phyloP scores from a whole-genome alignment of 768 basidiomycete genomes.

The Lentinula aciculospora region DNA sequence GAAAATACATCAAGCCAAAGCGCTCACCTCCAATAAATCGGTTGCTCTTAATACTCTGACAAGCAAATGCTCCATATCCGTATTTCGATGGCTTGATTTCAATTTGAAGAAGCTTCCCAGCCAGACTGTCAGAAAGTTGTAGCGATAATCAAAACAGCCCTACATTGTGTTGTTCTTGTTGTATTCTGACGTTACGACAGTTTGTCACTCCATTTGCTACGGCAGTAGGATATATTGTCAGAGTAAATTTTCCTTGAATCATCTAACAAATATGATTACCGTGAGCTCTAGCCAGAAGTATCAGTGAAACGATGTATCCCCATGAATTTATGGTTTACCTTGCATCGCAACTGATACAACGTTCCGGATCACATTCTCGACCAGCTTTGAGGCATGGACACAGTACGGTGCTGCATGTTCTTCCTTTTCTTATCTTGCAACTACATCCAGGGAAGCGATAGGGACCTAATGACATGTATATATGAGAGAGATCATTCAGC shows the following conservation, averaged over 20 bases:
- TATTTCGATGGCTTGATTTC: slow-evolving; percentile 25
- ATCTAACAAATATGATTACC: no score
- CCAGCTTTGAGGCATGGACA: slow-evolving; percentile 31
- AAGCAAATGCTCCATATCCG: slow-evolving; percentile 45
- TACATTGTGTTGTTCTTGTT: not conserved
- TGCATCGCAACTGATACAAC: slow-evolving; percentile 40
- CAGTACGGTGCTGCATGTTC: slow-evolving; percentile 12
- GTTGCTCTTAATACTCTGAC: not conserved
- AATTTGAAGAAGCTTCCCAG: slow-evolving; percentile 8
- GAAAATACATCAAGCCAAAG: not conserved
- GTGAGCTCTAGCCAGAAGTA: not conserved
- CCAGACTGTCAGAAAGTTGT: slow-evolving; percentile 2
- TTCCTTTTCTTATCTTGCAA: slow-evolving; percentile 20
- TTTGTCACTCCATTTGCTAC: no score
- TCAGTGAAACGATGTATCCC: not conserved
- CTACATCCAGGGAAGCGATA: slow-evolving; percentile 36
- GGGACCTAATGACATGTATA: not conserved
- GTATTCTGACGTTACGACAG: not conserved
- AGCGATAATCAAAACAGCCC: not conserved
- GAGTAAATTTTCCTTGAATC: no score
- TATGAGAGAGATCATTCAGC: not conserved
- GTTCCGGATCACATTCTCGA: slow-evolving; percentile 50
- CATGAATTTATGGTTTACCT: slow-evolving; percentile 24
- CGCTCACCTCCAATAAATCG: not conserved
- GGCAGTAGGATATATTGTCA: no score